Conservation (phyloP, 1,139 yeast species). For the Candida dubliniensis region DNA sequence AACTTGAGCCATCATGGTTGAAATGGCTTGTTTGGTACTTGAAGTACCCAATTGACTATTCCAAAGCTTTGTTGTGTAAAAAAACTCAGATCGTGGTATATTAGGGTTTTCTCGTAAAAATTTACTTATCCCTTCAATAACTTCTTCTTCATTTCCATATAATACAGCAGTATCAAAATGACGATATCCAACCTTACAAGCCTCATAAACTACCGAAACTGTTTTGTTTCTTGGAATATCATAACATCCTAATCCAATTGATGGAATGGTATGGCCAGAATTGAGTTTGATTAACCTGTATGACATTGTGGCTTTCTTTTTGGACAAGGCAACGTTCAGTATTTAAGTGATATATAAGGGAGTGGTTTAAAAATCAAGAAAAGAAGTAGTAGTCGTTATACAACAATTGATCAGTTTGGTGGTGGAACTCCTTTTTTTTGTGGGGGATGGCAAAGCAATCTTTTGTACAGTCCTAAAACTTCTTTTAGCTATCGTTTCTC, state of each 20-base stretch:
- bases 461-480: too few relatives aligned
- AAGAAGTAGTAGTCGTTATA: background rate
- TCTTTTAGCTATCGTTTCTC: too few relatives aligned
- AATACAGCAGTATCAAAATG: conserved; percentile 63
- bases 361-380: background rate
- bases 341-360: background rate
- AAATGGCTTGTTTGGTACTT: conserved; percentile 27
- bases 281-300: conserved; percentile 14
- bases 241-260: conserved; percentile 41
- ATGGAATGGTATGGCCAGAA: conserved; percentile 30
- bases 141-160: conserved; percentile 58
- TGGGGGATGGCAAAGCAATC: too few relatives aligned
- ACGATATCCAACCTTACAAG: conserved; percentile 50
- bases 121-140: conserved; percentile 50
- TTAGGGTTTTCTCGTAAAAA: conserved; percentile 55
- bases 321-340: background rate
- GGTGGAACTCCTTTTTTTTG: too few relatives aligned
- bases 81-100: conserved; percentile 57
- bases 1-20: conserved; percentile 26
- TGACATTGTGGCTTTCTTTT: conserved; percentile 9
- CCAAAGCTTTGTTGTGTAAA: conserved; percentile 56
- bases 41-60: conserved; percentile 32
- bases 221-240: conserved; percentile 27
- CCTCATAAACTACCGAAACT: conserved; percentile 42
- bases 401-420: too few relatives aligned